Percentiles rank a stretch among this genome's conserved stretches.
These are phyloP conservation scores for Schoenoplectus triqueter DNA, from an alignment of 202 grass and related monocot species.

Conservation along the genomic window DNA sequence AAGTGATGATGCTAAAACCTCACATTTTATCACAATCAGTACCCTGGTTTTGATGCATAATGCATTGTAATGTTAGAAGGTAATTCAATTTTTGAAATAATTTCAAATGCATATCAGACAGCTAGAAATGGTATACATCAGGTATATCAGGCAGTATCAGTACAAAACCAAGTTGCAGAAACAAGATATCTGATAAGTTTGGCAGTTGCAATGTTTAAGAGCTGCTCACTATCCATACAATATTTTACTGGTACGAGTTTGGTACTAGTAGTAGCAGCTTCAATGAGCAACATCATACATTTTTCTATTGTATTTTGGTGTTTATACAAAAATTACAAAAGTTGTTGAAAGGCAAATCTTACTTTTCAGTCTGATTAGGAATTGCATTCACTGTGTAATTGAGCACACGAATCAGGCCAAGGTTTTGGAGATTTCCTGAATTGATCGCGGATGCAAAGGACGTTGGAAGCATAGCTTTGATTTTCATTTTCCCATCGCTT, in stretches of 20 bases:
- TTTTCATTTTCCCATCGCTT: constrained; percentile 71
- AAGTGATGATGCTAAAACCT: constrained; percentile 55
- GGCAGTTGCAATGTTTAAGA: not conserved
- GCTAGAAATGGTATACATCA: too few relatives aligned
- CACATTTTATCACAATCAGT: constrained; percentile 81
- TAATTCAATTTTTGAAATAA: not conserved
- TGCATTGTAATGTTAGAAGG: not conserved
- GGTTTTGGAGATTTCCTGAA: constrained; percentile 84
- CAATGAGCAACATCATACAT: not conserved
- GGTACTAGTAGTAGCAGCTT: not conserved
- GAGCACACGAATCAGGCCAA: constrained; percentile 70
- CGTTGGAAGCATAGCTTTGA: constrained; percentile 83
- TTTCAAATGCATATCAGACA: too few relatives aligned
- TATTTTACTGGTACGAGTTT: not conserved
- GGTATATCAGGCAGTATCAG: not conserved
- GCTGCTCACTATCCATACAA: not conserved
- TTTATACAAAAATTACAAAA: not conserved
- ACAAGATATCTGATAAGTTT: not conserved
- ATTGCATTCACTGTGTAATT: constrained; percentile 80
- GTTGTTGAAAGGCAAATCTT: not conserved
- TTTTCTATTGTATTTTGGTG: not conserved
- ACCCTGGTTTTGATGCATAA: constrained; percentile 51
- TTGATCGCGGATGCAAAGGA: constrained; percentile 60
- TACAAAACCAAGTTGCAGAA: not conserved
- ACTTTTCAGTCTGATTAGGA: constrained; percentile 55